These are phyloP conservation scores for Hypsizygus marmoreus DNA, from an alignment of 768 basidiomycete species.

Conservation along the genomic window DNA sequence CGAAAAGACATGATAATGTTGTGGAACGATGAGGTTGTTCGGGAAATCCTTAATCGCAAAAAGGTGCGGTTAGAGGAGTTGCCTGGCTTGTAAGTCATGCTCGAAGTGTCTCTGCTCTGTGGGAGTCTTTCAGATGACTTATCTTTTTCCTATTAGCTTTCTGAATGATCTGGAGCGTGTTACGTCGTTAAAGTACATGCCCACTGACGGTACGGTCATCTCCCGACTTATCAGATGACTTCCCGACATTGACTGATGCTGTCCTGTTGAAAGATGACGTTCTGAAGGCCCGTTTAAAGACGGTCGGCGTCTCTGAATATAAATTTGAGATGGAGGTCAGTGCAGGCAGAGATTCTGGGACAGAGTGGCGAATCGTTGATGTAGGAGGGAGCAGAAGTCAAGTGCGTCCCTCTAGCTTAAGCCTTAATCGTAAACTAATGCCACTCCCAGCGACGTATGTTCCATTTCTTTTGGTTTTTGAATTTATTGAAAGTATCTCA, in stretches of 20 bases:
- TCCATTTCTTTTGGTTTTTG: fast-evolving
- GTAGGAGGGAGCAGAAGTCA: conserved; percentile 77
- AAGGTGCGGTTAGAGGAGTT: conserved; percentile 70
- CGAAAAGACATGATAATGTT: conserved; percentile 64
- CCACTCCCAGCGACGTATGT: conserved; percentile 36
- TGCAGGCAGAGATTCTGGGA: conserved; percentile 53
- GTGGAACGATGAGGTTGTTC: conserved; percentile 66
- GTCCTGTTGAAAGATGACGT: conserved; percentile 58
- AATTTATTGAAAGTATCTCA: not conserved
- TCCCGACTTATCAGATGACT: not conserved
- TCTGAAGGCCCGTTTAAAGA: conserved; percentile 74
- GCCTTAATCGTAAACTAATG: conserved; percentile 11
- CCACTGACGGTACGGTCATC: conserved; percentile 58
- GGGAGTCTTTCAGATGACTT: conserved; percentile 7
- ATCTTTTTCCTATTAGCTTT: conserved; percentile 48
- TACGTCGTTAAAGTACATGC: conserved; percentile 61
- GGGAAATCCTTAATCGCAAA: conserved; percentile 52
- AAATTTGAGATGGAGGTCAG: conserved; percentile 74
- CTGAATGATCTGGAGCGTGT: conserved; percentile 69
- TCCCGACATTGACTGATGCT: not conserved
- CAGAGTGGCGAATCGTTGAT: conserved; percentile 78
- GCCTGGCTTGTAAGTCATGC: conserved; percentile 71
- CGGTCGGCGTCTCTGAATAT: conserved; percentile 79
- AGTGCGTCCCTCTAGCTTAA: conserved; percentile 37
- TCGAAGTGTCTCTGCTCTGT: too few species aligned